These are phyloP conservation scores for Xylaria bambusicola DNA, from an alignment of 495 filamentous ascomycete genomes.

Conservation along the genomic window DNA sequence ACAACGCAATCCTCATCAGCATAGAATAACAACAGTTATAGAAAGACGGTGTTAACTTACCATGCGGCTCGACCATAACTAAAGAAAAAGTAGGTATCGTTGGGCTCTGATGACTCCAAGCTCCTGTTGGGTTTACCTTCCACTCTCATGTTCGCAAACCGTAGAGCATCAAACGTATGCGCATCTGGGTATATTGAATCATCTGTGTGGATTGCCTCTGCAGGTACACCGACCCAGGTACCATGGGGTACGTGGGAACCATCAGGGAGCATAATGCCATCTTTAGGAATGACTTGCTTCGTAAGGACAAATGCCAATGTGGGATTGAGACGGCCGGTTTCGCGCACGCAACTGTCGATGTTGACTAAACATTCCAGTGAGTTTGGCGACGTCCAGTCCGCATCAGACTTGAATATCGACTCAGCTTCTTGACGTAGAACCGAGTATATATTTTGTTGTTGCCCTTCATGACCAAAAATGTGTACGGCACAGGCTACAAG, in stretches of 20 bases:
- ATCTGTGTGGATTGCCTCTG: slow-evolving; percentile 22
- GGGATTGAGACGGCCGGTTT: slow-evolving; percentile 12
- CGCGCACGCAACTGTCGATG: slow-evolving; percentile 12
- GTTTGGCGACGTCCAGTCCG: background rate
- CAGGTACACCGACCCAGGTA: slow-evolving; percentile 18
- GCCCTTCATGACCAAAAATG: slow-evolving; percentile 4
- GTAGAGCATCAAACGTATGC: slow-evolving; percentile 22
- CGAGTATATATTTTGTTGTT: background rate
- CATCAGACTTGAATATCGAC: slow-evolving; percentile 7
- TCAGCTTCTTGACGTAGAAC: slow-evolving; percentile 1
- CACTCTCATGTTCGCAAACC: slow-evolving; percentile 15
- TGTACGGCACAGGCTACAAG: background rate
- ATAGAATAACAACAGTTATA: background rate
- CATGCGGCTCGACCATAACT: slow-evolving; percentile 25
- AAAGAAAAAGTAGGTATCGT: slow-evolving; percentile 23
- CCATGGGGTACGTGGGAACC: slow-evolving; percentile 27
- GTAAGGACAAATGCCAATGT: background rate
- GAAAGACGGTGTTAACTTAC: slow-evolving; percentile 7
- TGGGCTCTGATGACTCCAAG: slow-evolving; percentile 7
- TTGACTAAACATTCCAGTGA: background rate
- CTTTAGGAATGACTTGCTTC: slow-evolving; percentile 22
- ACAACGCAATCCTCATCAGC: background rate
- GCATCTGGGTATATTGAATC: slow-evolving; percentile 28
- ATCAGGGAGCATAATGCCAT: slow-evolving; percentile 22
- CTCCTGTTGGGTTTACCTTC: slow-evolving; percentile 14